These are phyloP conservation scores for Phoma herbarum DNA, from an alignment of 2,329 filamentous ascomycete species.

Conservation along the genomic window DNA sequence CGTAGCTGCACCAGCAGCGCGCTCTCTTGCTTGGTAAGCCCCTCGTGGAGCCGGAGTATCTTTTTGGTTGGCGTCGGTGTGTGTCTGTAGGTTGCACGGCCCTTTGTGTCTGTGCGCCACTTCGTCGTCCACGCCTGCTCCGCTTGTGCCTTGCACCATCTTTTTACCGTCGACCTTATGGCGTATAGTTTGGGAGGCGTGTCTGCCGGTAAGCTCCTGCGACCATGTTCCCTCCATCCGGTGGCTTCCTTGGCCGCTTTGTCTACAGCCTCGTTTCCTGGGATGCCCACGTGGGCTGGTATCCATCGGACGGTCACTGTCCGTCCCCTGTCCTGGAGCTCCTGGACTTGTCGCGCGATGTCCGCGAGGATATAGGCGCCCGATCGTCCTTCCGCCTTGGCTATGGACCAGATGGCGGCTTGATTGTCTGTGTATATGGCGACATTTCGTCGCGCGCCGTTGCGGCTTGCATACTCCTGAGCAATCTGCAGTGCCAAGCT, in stretches of 20 bases:
- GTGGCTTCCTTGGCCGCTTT: too few species aligned
- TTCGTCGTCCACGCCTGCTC: constrained; percentile 13
- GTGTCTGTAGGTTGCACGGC: constrained; percentile 22
- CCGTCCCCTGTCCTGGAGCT: constrained; percentile 16
- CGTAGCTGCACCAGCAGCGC: background rate
- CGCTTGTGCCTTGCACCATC: constrained; percentile 11
- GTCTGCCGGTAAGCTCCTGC: constrained; percentile 20
- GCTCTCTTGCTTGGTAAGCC: too few species aligned
- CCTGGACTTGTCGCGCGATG: constrained; percentile 19
- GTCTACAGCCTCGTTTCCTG: too few species aligned
- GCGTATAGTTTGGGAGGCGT: constrained; percentile 13
- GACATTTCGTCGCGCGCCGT: too few species aligned
- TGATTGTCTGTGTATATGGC: too few species aligned
- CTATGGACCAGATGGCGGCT: too few species aligned
- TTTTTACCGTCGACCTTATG: constrained; percentile 15
- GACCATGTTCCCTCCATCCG: constrained; percentile 24
- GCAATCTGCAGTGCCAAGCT: too few species aligned
- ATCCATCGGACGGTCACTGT: constrained; percentile 22
- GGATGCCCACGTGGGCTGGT: constrained; percentile 15
- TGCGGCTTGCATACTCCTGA: too few species aligned
- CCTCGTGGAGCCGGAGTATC: constrained; percentile 26
- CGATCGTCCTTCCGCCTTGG: too few species aligned
- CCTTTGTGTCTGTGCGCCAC: constrained; percentile 19
- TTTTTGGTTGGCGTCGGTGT: constrained; percentile 20
- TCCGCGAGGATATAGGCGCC: constrained; percentile 29